phyloP scores from a whole-genome alignment of 768 basidiomycete species.

The Amylocystis lapponica region DNA sequence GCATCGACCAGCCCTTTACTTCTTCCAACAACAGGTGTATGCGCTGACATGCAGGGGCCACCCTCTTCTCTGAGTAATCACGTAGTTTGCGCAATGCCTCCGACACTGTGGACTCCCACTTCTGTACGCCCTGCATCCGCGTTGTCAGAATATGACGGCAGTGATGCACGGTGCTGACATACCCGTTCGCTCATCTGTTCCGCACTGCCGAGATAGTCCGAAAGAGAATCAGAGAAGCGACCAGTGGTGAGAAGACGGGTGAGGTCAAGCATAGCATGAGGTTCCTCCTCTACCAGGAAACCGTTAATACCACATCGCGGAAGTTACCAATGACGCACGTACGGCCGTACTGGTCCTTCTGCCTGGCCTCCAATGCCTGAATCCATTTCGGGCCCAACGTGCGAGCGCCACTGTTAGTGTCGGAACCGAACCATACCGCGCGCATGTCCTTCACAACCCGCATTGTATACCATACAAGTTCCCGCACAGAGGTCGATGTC shows the following conservation, averaged over 20 bases:
- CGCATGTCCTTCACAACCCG: constrained; percentile 71
- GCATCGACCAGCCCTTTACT: constrained; percentile 67
- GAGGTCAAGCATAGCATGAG: constrained; percentile 64
- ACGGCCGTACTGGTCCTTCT: constrained; percentile 66
- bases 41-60: constrained; percentile 72
- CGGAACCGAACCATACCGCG: constrained; percentile 66
- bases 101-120: constrained; percentile 73
- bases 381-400: constrained; percentile 74
- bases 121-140: constrained; percentile 57
- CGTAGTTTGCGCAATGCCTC: constrained; percentile 70
- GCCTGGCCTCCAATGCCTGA: constrained; percentile 53
- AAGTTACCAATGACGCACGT: constrained; percentile 9
- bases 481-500: constrained; percentile 62
- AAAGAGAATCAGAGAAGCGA: constrained; percentile 60
- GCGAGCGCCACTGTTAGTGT: constrained; percentile 58
- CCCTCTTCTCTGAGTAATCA: constrained; percentile 63
- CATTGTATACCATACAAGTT: constrained; percentile 67
- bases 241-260: constrained; percentile 68
- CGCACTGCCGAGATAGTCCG: constrained; percentile 70
- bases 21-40: constrained; percentile 73
- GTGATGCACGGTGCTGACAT: constrained; percentile 17
- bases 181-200: constrained; percentile 84
- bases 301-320: constrained; percentile 1
- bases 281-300: constrained; percentile 42
- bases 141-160: constrained; percentile 1